phyloP scores from a whole-genome alignment of 257 asterid genomes.

The Solanum chiquidenum region DNA sequence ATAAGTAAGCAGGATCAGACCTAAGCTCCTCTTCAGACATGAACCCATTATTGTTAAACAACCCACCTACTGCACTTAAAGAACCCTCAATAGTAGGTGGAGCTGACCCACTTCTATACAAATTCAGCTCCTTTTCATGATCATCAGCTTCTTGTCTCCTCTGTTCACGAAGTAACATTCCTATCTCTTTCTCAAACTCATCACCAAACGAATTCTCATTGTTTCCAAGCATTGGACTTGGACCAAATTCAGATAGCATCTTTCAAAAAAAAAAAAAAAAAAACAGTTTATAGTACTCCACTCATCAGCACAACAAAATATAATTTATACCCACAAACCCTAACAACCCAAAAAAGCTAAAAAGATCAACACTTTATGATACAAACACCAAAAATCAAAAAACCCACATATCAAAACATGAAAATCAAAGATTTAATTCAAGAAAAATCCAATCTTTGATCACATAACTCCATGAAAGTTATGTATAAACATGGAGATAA shows the following conservation, averaged over 20 bases:
- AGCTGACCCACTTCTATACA: conserved; percentile 96
- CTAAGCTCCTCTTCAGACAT: conserved; percentile 87
- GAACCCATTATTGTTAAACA: conserved; percentile 60
- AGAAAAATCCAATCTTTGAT: not conserved
- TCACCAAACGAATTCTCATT: conserved; percentile 73
- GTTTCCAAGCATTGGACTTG: conserved; percentile 60
- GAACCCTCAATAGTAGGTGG: conserved; percentile 99
- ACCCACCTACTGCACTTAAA: conserved; percentile 79
- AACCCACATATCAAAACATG: not conserved
- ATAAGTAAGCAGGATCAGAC: conserved; percentile 81
- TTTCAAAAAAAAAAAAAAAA: not conserved
- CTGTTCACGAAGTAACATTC: conserved; percentile 64
- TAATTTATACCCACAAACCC: not conserved
- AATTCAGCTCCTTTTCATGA: conserved; percentile 79
- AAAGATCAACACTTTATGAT: not conserved
- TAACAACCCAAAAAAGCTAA: not conserved
- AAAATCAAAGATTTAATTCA: not conserved
- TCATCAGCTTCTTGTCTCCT: conserved; percentile 73
- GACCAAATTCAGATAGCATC: conserved; percentile 70
- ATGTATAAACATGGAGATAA: not conserved
- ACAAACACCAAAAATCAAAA: not conserved
- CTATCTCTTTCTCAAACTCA: conserved; percentile 75
- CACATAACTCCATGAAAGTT: not conserved
- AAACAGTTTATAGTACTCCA: not conserved
- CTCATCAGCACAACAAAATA: not conserved